Evolutionary conservation across 2,329 filamentous ascomycete genomes (phyloP).

Genomic region (Pseudocercospora musae): DNA sequence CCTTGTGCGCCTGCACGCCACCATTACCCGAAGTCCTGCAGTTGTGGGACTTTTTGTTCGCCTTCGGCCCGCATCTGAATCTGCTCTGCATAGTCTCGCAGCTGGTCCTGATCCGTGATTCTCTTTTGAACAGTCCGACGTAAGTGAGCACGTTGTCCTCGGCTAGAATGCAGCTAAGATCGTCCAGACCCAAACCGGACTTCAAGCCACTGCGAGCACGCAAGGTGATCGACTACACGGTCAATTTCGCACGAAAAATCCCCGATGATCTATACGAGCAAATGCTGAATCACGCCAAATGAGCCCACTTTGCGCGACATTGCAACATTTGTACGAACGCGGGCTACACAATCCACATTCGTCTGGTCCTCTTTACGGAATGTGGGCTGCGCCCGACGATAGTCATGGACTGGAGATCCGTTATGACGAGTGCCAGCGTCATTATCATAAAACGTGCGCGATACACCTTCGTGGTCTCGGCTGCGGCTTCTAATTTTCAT

Average conservation of each 20-base stretch:
- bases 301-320: constrained; percentile 28
- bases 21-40: constrained; percentile 88
- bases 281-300: constrained; percentile 82
- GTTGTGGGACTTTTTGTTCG: constrained; percentile 96
- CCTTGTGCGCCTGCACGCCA: constrained; percentile 91
- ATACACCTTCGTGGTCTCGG: background rate
- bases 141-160: constrained; percentile 41
- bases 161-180: constrained; percentile 14
- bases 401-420: background rate
- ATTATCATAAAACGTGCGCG: background rate
- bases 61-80: constrained; percentile 91
- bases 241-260: constrained; percentile 84
- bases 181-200: constrained; percentile 68
- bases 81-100: constrained; percentile 96
- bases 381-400: background rate
- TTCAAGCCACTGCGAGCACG: constrained; percentile 35
- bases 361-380: background rate
- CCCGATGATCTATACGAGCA: constrained; percentile 87
- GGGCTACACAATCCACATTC: background rate
- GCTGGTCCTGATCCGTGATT: constrained; percentile 79
- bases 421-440: background rate
- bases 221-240: constrained; percentile 57
- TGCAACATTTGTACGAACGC: background rate
- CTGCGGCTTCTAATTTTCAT: no score
- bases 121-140: constrained; percentile 81